Percentiles rank a stretch among this genome's conserved stretches.
These are phyloP conservation scores for Antrodiella citrinella DNA, from an alignment of 768 basidiomycete genomes.

Conservation along the genomic window DNA sequence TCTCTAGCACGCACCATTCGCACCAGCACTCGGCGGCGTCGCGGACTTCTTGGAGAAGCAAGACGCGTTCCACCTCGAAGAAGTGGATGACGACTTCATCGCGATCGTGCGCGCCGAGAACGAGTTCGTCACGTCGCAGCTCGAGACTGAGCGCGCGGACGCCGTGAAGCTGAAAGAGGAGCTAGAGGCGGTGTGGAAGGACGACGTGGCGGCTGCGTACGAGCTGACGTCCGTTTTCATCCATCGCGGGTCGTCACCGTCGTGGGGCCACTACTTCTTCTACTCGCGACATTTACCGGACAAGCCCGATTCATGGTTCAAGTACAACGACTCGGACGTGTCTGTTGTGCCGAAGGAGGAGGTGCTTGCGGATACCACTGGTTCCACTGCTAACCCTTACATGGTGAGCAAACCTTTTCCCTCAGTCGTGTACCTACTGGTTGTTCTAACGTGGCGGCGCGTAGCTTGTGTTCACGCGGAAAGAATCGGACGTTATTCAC, in stretches of 20 bases:
- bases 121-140: slow-evolving; percentile 41
- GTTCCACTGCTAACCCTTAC: slow-evolving; percentile 84
- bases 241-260: slow-evolving; percentile 82
- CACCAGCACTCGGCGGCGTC: slow-evolving; percentile 45
- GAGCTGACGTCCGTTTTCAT: slow-evolving; percentile 94
- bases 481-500: slow-evolving; percentile 69
- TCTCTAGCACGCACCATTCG: slow-evolving; percentile 52
- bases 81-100: slow-evolving; percentile 55
- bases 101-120: slow-evolving; percentile 46
- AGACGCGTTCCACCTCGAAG: slow-evolving; percentile 33
- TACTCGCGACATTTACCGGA: slow-evolving; percentile 84
- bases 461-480: slow-evolving; percentile 79
- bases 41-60: slow-evolving; percentile 50
- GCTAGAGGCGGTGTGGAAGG: slow-evolving; percentile 69
- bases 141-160: slow-evolving; percentile 43
- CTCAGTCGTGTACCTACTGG: not conserved
- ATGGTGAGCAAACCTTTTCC: slow-evolving; percentile 55
- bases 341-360: slow-evolving; percentile 70
- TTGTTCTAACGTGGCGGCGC: not conserved
- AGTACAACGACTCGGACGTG: slow-evolving; percentile 92
- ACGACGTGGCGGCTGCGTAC: slow-evolving; percentile 61
- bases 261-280: slow-evolving; percentile 94
- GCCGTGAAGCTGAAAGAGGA: slow-evolving; percentile 53
- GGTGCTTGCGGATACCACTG: slow-evolving; percentile 85
- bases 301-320: slow-evolving; percentile 83